phyloP scores from a whole-genome alignment of 805 yeast genomes.

The Ogataea methanolica region DNA sequence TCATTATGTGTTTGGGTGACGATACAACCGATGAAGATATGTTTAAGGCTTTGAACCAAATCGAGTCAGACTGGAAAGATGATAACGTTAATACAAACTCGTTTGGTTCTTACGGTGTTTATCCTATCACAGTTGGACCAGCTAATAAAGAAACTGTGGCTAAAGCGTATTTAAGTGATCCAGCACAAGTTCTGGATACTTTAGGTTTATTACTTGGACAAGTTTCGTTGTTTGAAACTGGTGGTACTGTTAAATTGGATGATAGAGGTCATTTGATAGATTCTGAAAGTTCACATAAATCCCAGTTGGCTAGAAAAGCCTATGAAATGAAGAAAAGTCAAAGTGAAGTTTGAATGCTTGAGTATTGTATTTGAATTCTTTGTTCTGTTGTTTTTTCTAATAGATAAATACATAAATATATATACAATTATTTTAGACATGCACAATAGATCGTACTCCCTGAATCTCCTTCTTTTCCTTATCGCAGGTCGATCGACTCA shows the following conservation, averaged over 20 bases:
- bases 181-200: constrained; percentile 78
- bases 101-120: constrained; percentile 58
- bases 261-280: constrained; percentile 66
- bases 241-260: constrained; percentile 70
- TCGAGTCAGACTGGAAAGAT: constrained; percentile 51
- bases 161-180: constrained; percentile 78
- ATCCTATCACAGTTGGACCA: constrained; percentile 90
- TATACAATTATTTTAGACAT: background rate
- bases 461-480: background rate
- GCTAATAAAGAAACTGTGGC: constrained; percentile 84
- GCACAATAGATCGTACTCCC: background rate
- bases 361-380: background rate
- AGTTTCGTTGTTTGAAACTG: constrained; percentile 72
- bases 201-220: constrained; percentile 76
- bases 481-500: background rate
- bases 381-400: background rate
- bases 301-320: constrained; percentile 35
- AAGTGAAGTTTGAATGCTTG: background rate
- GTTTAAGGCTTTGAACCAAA: constrained; percentile 72
- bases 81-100: constrained; percentile 38
- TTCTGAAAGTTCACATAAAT: constrained; percentile 40
- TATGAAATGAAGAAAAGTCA: constrained; percentile 16
- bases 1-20: constrained; percentile 88
- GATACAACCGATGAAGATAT: constrained; percentile 97
- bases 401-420: background rate